Base-by-base conservation (phyloP, 768 basidiomycete species). In the Hortiboletus campestris region DNA sequence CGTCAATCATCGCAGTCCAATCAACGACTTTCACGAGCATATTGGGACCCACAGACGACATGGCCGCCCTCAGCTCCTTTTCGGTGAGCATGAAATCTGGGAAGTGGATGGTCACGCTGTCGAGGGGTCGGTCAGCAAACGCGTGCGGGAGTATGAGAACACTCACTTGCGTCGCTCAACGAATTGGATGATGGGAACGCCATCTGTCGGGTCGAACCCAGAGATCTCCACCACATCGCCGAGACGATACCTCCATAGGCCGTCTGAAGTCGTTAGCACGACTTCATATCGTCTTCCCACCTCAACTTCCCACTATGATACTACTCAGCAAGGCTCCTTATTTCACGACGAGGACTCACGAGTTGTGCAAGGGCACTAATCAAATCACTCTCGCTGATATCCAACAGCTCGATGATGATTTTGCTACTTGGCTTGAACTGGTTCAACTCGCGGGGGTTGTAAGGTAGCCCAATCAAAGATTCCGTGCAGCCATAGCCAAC, bases 81-180 rank as follows among this genome's bases (percentile, higher is more conserved):
- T 64, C 62, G 9, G n/a, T 54, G 5, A 64, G 20, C 52, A 64
- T 45, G 38, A 55, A 36, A 32, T 56, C 41, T 34, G 60, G 48
- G 28, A 53, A 53, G 16, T 58, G 62, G 28, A 61, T 44, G 14
- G 16, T 11, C 12, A 50, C 42, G 11, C 59, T 57, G 46, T 43
- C 45, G 12, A 36, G 4, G 22, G 11, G 8, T 25, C 9, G 12
- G 40, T 54, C 28, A 49, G 25, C 34, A 13, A 25, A 6, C n/a
- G 10, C 25, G 35, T 28, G 16, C 7, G 16, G 16, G 17, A 2
- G 16, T 20, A 41, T 48, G 41, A 67, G 66, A 8, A 38, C 17
- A 25, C 45, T 66, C 58, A 19, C 65, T 39, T 19, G 68, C 46
- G 31, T 68, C 64, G 1, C 60, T 55, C 4, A 65, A 55, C 20